Evolutionary conservation across 306 rosid species (phyloP).

Genomic region (Acacia acuminata): DNA sequence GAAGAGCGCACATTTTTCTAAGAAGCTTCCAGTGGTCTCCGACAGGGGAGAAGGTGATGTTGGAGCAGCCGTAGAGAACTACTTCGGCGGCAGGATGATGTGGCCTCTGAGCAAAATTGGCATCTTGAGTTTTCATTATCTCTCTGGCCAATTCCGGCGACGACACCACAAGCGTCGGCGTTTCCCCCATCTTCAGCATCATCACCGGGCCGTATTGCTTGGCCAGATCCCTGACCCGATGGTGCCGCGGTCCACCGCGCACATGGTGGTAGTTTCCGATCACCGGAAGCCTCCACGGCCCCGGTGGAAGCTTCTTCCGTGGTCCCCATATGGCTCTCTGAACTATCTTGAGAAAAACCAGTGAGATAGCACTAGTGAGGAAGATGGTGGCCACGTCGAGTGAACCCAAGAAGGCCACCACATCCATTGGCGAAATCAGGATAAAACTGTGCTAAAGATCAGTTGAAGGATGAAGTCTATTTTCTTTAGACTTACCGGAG

Average conservation of each 20-base stretch:
- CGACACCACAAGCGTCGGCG: constrained; percentile 23
- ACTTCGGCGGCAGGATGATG: background rate
- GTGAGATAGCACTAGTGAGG: background rate
- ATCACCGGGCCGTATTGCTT: constrained; percentile 24
- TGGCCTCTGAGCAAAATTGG: constrained; percentile 17
- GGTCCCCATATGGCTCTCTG: background rate
- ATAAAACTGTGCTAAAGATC: too few relatives aligned
- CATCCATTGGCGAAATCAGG: too few relatives aligned
- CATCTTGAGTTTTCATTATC: constrained; percentile 34
- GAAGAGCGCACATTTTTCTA: constrained; percentile 9
- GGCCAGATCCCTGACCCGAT: background rate
- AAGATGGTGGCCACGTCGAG: background rate
- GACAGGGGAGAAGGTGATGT: constrained; percentile 8
- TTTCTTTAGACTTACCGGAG: too few relatives aligned
- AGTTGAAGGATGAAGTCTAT: too few relatives aligned
- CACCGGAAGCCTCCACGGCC: background rate
- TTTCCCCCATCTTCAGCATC: constrained; percentile 26
- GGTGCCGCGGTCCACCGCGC: background rate
- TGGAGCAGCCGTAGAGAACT: background rate
- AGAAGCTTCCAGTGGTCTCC: constrained; percentile 28
- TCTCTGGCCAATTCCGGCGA: constrained; percentile 39
- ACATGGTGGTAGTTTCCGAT: background rate
- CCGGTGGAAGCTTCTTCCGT: background rate
- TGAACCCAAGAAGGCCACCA: too few relatives aligned
- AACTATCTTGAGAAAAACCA: background rate